These are phyloP conservation scores for Suillus sp. DNA, from an alignment of 768 basidiomycete genomes.

Conservation along the genomic window DNA sequence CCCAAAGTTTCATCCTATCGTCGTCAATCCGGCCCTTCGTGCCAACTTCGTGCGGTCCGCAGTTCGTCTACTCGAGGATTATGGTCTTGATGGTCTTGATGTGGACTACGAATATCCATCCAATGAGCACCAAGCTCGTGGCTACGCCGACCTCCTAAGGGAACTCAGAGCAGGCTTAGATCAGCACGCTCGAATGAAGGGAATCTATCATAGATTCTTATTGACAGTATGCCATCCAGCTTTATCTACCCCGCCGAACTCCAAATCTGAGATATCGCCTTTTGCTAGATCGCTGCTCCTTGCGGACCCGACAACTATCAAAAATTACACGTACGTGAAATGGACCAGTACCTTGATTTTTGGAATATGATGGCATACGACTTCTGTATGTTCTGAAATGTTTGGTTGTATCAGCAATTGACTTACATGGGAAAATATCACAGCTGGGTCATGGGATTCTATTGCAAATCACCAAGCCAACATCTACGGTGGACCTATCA, in stretches of 20 bases:
- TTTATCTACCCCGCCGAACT: background rate
- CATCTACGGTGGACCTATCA: constrained; percentile 68
- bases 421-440: constrained; percentile 13
- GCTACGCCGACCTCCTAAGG: constrained; percentile 80
- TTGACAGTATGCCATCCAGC: constrained; percentile 57
- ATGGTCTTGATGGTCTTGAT: constrained; percentile 90
- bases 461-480: constrained; percentile 86
- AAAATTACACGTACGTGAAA: constrained; percentile 75
- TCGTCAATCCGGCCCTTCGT: constrained; percentile 62
- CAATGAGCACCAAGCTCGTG: constrained; percentile 72
- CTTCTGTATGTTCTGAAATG: constrained; percentile 52
- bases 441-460: constrained; percentile 78
- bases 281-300: constrained; percentile 80
- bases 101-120: constrained; percentile 93
- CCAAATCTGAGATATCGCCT: constrained; percentile 12
- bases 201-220: constrained; percentile 62
- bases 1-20: constrained; percentile 81
- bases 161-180: constrained; percentile 80
- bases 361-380: constrained; percentile 99
- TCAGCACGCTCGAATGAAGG: constrained; percentile 65
- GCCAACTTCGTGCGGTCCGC: constrained; percentile 80
- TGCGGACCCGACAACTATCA: constrained; percentile 88
- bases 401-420: constrained; percentile 11
- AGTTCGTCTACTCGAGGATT: constrained; percentile 82
- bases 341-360: constrained; percentile 89